Percentiles rank a stretch among this genome's conserved stretches.
Conservation (phyloP, 106 monocot genomes). For the Apostasia shenzhenica region DNA sequence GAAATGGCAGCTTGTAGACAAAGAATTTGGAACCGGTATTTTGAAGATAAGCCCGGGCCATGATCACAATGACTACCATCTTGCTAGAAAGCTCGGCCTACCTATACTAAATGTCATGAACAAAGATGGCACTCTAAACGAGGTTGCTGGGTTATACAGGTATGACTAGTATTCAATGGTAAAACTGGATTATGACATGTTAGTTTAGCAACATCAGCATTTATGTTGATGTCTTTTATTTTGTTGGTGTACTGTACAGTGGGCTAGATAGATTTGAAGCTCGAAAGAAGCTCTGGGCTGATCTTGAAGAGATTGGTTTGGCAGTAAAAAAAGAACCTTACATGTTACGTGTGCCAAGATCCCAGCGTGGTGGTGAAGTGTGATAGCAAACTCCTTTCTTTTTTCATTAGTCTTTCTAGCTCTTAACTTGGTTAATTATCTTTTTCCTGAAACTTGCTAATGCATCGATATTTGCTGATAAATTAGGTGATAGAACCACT, state of each 20-base stretch:
- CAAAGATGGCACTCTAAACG: conserved; percentile 98
- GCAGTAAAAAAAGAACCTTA: conserved; percentile 84
- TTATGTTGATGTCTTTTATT: not conserved
- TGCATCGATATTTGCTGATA: not conserved
- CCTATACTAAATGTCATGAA: conserved; percentile 99
- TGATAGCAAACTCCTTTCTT: conserved; percentile 17
- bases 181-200: not conserved
- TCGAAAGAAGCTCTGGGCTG: conserved; percentile 89
- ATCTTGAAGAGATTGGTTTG: conserved; percentile 84
- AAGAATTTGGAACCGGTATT: conserved; percentile 97
- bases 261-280: conserved; percentile 95
- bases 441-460: not conserved
- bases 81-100: conserved; percentile 95
- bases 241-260: conserved; percentile 27
- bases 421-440: not conserved
- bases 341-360: conserved; percentile 81
- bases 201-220: not conserved
- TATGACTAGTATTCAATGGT: conserved; percentile 12
- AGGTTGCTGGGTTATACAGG: conserved; percentile 86
- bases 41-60: conserved; percentile 99
- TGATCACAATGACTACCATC: conserved; percentile 96
- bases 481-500: conserved; percentile 91
- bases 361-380: conserved; percentile 98
- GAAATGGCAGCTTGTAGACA: conserved; percentile 75
- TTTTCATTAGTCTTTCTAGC: not conserved